Evolutionary conservation across 2,329 filamentous ascomycete genomes (phyloP).

Genomic region (Pseudogymnoascus destructans): DNA sequence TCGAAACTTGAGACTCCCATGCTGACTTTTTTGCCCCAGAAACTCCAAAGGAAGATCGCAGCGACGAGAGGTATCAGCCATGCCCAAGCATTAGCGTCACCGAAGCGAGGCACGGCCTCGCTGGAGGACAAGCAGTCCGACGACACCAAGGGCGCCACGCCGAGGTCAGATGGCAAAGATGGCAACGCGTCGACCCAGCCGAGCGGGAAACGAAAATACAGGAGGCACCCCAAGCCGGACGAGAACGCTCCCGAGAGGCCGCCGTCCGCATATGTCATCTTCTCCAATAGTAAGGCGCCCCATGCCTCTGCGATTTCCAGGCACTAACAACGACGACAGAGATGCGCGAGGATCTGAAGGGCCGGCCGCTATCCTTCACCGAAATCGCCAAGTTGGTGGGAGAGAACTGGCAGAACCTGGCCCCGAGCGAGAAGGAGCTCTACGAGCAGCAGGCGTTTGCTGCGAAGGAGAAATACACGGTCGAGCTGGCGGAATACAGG

Average conservation of each 20-base stretch:
- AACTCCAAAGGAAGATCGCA: conserved; percentile 72
- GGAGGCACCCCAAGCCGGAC: conserved; percentile 67
- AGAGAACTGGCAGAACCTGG: conserved; percentile 61
- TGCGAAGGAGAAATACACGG: conserved; percentile 61
- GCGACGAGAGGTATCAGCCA: conserved; percentile 49
- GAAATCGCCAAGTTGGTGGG: conserved; percentile 69
- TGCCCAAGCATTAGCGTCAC: conserved; percentile 26
- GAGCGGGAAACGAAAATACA: conserved; percentile 56
- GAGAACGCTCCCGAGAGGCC: conserved; percentile 69
- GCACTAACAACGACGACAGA: conserved; percentile 32
- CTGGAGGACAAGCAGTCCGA: conserved; percentile 47
- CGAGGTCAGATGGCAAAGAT: conserved; percentile 32
- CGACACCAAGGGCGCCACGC: conserved; percentile 35
- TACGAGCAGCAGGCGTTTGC: conserved; percentile 56
- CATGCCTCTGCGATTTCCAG: conserved; percentile 14
- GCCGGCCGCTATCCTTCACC: conserved; percentile 59
- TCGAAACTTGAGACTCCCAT: conserved; percentile 1
- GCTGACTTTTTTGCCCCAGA: conserved; percentile 34
- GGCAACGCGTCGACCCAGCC: conserved; percentile 32
- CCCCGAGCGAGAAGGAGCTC: conserved; percentile 48
- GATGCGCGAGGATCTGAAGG: conserved; percentile 61
- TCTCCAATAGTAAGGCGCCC: conserved; percentile 61
- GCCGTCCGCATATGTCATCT: conserved; percentile 72
- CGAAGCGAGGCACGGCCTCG: conserved; percentile 31
- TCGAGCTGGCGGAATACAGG: conserved; percentile 56